These are phyloP conservation scores for Pichia sp. DNA, from an alignment of 1,139 yeast species.

Conservation along the genomic window DNA sequence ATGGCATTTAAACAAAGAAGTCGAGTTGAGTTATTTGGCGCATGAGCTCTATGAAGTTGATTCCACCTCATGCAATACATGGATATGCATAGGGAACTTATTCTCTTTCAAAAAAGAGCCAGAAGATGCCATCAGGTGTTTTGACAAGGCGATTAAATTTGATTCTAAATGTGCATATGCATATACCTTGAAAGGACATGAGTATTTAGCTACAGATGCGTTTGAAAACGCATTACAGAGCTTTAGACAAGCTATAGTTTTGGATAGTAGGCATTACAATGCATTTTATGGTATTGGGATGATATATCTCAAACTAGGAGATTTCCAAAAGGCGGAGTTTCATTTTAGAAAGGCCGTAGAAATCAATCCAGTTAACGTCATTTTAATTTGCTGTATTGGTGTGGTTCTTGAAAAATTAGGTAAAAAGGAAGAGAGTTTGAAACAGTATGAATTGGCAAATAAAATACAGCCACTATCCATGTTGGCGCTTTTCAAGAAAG, in stretches of 20 bases:
- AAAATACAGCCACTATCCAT: conserved; percentile 82
- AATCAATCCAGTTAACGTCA: conserved; percentile 86
- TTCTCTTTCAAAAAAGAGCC: conserved; percentile 80
- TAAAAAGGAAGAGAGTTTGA: conserved; percentile 62
- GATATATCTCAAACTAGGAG: conserved; percentile 86
- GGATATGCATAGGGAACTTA: conserved; percentile 90
- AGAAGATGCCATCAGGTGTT: conserved; percentile 85
- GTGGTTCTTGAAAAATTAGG: conserved; percentile 81
- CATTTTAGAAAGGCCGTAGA: conserved; percentile 84
- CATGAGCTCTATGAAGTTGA: conserved; percentile 69
- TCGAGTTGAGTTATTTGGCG: conserved; percentile 73
- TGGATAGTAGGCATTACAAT: conserved; percentile 82
- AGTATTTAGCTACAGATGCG: conserved; percentile 79
- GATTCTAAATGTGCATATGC: conserved; percentile 73
- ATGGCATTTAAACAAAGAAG: conserved; percentile 87
- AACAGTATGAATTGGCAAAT: conserved; percentile 78
- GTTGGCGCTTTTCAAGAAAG: conserved; percentile 82
- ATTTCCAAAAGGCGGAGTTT: conserved; percentile 72
- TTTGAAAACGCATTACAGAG: conserved; percentile 84
- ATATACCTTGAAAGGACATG: conserved; percentile 91
- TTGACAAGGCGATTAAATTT: conserved; percentile 66
- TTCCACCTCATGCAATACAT: conserved; percentile 60
- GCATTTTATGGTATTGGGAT: conserved; percentile 96
- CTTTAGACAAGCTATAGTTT: conserved; percentile 68
- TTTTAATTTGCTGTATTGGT: conserved; percentile 88